Conservation (phyloP, 352 stramenopile species). For the Achlya hypogyna region DNA sequence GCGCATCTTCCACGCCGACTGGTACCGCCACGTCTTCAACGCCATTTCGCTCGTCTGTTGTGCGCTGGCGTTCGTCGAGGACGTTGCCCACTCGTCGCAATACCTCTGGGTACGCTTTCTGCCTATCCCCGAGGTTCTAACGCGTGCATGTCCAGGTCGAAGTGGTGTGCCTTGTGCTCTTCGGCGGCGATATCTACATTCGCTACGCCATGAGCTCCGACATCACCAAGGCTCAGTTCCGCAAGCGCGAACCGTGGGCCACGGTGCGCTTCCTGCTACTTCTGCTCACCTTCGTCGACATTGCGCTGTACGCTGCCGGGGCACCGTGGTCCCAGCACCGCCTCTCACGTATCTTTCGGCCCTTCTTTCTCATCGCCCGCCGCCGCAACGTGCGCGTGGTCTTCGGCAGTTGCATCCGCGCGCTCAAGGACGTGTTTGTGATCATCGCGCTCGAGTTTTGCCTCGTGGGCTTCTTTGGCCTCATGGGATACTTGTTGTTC, state of each 20-base stretch:
- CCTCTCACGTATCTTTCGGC: constrained; percentile 52
- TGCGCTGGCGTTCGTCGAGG: constrained; percentile 54
- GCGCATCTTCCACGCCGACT: constrained; percentile 61
- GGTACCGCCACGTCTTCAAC: constrained; percentile 63
- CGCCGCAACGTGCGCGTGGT: constrained; percentile 78
- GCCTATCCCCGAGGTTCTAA: no score
- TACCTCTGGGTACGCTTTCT: constrained; percentile 36
- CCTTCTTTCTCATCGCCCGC: constrained; percentile 73
- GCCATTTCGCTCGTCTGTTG: constrained; percentile 56
- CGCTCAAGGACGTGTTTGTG: constrained; percentile 58
- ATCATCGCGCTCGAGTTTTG: constrained; percentile 61
- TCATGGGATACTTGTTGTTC: constrained; percentile 69
- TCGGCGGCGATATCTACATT: constrained; percentile 51
- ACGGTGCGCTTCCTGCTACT: constrained; percentile 54
- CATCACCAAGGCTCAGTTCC: constrained; percentile 67
- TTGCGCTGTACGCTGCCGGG: constrained; percentile 37
- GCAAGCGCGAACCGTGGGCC: constrained; percentile 65
- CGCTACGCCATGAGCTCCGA: constrained; percentile 79
- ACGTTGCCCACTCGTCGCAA: constrained; percentile 20
- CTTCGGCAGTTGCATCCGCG: constrained; percentile 71
- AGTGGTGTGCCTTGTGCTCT: constrained; percentile 51
- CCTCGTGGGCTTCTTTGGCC: constrained; percentile 69
- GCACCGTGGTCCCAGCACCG: constrained; percentile 48
- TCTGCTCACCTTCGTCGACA: constrained; percentile 41
- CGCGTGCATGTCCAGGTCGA: no score